Conservation (phyloP, 345 rosid genomes). For the Sonneratia alba region DNA sequence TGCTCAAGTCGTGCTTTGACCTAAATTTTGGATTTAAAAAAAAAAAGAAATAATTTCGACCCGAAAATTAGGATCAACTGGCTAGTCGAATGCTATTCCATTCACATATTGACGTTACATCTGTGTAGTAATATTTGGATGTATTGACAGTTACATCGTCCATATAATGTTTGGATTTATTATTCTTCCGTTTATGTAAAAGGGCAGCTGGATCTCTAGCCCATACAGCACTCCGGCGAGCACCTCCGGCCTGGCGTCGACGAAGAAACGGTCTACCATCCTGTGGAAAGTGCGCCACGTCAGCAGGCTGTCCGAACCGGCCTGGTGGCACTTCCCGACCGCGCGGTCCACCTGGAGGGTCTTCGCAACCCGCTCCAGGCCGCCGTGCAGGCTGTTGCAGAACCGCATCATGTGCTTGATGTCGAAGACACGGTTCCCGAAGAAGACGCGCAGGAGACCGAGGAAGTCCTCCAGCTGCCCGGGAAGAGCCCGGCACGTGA, state of each 20-base stretch:
- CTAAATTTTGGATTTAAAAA: too few species aligned
- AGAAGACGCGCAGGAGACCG: constrained; percentile 12
- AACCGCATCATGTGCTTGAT: constrained; percentile 50
- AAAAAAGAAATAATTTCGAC: too few species aligned
- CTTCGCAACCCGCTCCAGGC: constrained; percentile 39
- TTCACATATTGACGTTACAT: too few species aligned
- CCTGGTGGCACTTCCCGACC: constrained; percentile 40
- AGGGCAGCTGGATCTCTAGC: constrained; percentile 17
- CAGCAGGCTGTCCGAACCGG: constrained; percentile 9
- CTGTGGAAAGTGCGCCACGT: constrained; percentile 29
- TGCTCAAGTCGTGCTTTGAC: too few species aligned
- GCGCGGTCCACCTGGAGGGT: constrained; percentile 31
- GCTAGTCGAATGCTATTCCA: too few species aligned
- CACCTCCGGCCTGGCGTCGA: constrained; percentile 13
- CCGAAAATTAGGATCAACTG: too few species aligned
- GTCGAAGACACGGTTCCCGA: constrained; percentile 46
- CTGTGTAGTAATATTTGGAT: too few species aligned
- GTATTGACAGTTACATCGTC: too few species aligned
- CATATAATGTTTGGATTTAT: too few species aligned
- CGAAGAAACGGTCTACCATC: constrained; percentile 23
- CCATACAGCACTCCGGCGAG: constrained; percentile 43
- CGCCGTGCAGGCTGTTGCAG: constrained; percentile 34
- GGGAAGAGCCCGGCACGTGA: constrained; percentile 12
- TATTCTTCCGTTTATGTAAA: too few species aligned
- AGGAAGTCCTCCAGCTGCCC: constrained; percentile 23